These are phyloP conservation scores for Dacryopinax primogenitus DNA, from an alignment of 768 basidiomycete species.

Conservation along the genomic window DNA sequence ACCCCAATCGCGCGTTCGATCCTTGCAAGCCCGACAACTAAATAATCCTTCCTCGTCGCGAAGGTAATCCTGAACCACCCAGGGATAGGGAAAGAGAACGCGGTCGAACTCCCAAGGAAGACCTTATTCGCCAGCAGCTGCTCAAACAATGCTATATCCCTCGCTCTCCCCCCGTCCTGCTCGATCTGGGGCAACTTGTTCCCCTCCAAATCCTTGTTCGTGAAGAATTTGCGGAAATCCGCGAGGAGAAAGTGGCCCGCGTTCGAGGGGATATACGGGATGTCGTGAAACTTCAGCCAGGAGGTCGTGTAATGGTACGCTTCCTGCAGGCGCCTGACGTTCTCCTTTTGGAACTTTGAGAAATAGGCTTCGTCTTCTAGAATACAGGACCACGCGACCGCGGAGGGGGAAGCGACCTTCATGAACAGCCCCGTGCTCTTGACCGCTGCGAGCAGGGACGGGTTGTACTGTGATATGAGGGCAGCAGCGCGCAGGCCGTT, in stretches of 20 bases:
- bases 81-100: background rate
- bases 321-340: slow-evolving; percentile 13
- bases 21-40: background rate
- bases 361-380: slow-evolving; percentile 16
- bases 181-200: background rate
- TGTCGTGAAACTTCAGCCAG: slow-evolving; percentile 15
- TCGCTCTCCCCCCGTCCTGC: slow-evolving; percentile 9
- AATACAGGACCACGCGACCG: slow-evolving; percentile 18
- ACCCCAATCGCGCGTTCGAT: background rate
- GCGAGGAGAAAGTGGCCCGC: slow-evolving; percentile 20
- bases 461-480: slow-evolving; percentile 21
- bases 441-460: slow-evolving; percentile 18
- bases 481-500: slow-evolving; percentile 22
- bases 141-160: background rate
- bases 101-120: background rate
- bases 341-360: slow-evolving; percentile 17
- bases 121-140: background rate
- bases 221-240: slow-evolving; percentile 16
- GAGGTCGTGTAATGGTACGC: slow-evolving; percentile 15
- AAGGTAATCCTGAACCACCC: slow-evolving; percentile 6
- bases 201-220: background rate
- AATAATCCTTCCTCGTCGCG: slow-evolving; percentile 6
- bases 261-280: slow-evolving; percentile 16
- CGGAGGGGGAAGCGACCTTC: slow-evolving; percentile 20
- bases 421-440: slow-evolving; percentile 18